These are phyloP conservation scores for Marasmius tenuissimus DNA, from an alignment of 1,284 basidiomycete genomes.

Conservation along the genomic window DNA sequence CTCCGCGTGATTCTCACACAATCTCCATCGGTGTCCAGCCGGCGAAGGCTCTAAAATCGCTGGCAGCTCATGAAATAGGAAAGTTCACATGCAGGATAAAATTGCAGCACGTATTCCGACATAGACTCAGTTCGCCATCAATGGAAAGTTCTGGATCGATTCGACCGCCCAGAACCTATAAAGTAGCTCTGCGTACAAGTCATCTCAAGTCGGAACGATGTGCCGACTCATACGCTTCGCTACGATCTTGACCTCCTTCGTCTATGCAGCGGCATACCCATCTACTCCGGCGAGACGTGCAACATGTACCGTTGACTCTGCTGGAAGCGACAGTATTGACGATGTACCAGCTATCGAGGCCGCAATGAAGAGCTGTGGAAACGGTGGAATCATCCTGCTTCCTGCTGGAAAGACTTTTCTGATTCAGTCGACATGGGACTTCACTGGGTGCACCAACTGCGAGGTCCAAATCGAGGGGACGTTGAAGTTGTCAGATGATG, in stretches of 20 bases:
- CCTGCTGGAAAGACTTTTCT: conserved; percentile 24
- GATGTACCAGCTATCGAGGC: conserved; percentile 29
- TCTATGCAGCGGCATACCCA: not conserved
- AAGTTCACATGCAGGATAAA: no score
- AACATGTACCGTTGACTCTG: conserved; percentile 25
- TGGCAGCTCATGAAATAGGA: no score
- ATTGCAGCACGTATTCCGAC: no score
- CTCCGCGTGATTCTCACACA: no score
- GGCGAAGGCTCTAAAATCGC: no score
- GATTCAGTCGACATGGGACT: conserved; percentile 26
- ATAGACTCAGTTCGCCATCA: no score
- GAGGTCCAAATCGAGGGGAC: conserved; percentile 30
- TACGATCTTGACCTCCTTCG: not conserved
- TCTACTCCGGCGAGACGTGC: conserved; percentile 19
- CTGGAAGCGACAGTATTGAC: conserved; percentile 22
- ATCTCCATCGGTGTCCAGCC: no score
- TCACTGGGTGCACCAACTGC: conserved; percentile 28
- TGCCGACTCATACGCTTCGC: not conserved
- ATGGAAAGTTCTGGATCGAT: no score
- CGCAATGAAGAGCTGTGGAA: conserved; percentile 28
- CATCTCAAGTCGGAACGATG: not conserved
- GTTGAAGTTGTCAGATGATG: conserved; percentile 27
- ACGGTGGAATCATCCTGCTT: conserved; percentile 29
- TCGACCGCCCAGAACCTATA: no score
- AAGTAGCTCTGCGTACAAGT: no score